Base-by-base conservation (phyloP, 192 early-diverging fungal species). In the Oehlia diaphana region DNA sequence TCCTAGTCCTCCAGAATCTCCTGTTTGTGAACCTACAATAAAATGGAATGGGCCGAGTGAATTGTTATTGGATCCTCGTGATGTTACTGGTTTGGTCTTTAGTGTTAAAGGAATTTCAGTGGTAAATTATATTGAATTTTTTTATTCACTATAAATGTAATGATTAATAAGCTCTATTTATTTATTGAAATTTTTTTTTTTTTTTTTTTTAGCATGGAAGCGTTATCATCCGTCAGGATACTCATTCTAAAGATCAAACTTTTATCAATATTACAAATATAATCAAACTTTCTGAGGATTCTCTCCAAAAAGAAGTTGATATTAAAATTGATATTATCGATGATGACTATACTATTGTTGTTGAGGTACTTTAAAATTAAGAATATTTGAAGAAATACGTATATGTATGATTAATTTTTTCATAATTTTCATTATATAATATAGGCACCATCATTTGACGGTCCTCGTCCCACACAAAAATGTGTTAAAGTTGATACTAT, bases 211-310 rank as follows among this genome's bases (percentile, higher is more conserved):
- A 79, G 77, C 65, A 71, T 4, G 77, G 77, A 71, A 79, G 77
- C 50, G 67, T 79, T 70, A 53, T 62, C n/a, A 62, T 79, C 71
- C 77, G 77, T 71, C 67, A 71, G 44, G 77, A 79, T 71, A 31
- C 68, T 68, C 2, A 42, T 4, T 13, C 28, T 4, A 33, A 78
- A 16, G 65, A 61, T 12, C 44, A 47, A 12, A 0, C 9, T 71
- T 71, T 23, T 50, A 70, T 79, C 10, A 79, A 70, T 62, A 8
- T 79, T 53, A 79, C 66, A 28, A 79, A 79, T 70, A 65, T 9
- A 23, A 79, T 79, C 63, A 71, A 70, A 23, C n/a, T 79, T 39
- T 69, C 67, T 14, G 68, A 71, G 4, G 77, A 79, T 19, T 37
- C 21, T 35, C 67, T 79, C 5, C 77, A 79, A 61, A 12, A 58